These are phyloP conservation scores for Aspergillus clavatus DNA, from an alignment of 2,329 filamentous ascomycete genomes.

Conservation along the genomic window DNA sequence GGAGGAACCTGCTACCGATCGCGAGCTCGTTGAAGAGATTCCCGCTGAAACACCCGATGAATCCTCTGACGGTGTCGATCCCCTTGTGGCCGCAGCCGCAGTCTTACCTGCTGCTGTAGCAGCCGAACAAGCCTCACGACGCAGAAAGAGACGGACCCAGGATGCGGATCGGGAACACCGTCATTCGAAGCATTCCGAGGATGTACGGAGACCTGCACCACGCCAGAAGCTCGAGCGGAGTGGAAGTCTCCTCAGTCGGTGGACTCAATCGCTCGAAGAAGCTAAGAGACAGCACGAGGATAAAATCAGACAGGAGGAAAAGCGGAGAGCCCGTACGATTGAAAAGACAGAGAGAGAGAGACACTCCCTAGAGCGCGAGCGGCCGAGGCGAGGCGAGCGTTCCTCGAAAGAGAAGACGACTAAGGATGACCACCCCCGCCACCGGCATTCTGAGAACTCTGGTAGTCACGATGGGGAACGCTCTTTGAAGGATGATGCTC, in stretches of 20 bases:
- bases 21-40: constrained; percentile 5
- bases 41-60: not conserved
- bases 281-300: constrained; percentile 33
- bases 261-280: constrained; percentile 33
- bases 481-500: constrained; percentile 7
- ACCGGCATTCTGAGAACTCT: constrained; percentile 11
- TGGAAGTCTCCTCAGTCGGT: constrained; percentile 28
- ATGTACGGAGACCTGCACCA: constrained; percentile 26
- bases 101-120: constrained; percentile 1
- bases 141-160: constrained; percentile 30
- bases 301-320: constrained; percentile 24
- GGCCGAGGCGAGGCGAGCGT: constrained; percentile 16
- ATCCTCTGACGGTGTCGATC: constrained; percentile 6
- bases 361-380: constrained; percentile 4
- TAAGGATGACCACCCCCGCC: constrained; percentile 13
- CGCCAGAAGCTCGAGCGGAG: constrained; percentile 32
- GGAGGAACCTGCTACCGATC: constrained; percentile 6
- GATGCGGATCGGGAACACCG: constrained; percentile 30
- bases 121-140: constrained; percentile 17
- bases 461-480: not conserved
- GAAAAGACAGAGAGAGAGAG: constrained; percentile 18
- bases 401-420: constrained; percentile 11
- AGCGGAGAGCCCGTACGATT: constrained; percentile 13
- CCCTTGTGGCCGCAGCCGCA: constrained; percentile 9
- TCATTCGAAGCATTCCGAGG: constrained; percentile 31